phyloP scores from a whole-genome alignment of 176 grass and related monocot species.

The Aegilops bicornis region DNA sequence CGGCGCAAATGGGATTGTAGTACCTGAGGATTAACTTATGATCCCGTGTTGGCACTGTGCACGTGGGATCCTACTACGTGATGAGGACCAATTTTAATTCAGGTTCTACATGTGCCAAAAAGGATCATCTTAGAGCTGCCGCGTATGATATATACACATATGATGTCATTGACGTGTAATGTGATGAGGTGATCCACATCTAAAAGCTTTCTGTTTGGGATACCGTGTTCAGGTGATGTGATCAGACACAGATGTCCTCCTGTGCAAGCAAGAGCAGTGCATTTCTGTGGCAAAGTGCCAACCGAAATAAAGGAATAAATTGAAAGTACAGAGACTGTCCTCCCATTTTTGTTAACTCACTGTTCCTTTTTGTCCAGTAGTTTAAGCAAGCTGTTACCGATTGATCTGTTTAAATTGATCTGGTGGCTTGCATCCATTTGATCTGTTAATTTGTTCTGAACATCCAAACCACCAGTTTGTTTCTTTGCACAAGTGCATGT shows the following conservation, averaged over 20 bases:
- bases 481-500: neutral
- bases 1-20: neutral
- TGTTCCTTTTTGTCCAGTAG: no score
- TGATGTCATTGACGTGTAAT: constrained; percentile 13
- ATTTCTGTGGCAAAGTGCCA: constrained; percentile 24
- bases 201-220: constrained; percentile 17
- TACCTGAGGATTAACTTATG: neutral
- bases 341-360: no score
- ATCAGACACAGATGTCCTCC: constrained; percentile 1
- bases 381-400: neutral
- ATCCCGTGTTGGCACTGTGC: neutral
- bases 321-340: no score
- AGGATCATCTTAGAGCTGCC: neutral
- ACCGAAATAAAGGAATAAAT: neutral
- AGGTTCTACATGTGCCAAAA: neutral
- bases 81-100: neutral
- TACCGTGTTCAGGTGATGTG: constrained; percentile 10
- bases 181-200: neutral
- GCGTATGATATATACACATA: neutral
- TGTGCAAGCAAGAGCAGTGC: constrained; percentile 32
- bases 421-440: neutral
- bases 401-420: no score
- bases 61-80: neutral
- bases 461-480: neutral
- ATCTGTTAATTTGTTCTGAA: neutral